Percentiles rank a stretch among this genome's conserved stretches.
phyloP scores from a whole-genome alignment of 257 asterid genomes.

The Solanum infundibuliforme region DNA sequence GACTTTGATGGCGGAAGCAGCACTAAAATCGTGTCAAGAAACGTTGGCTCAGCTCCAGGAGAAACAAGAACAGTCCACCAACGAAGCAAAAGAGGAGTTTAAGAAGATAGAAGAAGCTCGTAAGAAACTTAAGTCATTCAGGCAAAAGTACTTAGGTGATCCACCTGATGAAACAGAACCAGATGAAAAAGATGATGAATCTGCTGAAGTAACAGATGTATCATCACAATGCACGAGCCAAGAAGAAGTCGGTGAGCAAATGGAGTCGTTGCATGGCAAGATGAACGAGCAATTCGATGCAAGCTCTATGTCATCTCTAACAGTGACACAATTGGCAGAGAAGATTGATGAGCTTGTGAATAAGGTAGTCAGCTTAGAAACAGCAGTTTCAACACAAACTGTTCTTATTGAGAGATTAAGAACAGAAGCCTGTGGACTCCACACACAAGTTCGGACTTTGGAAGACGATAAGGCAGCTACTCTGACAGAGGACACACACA shows the following conservation, averaged over 20 bases:
- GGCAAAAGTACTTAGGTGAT: conserved; percentile 8
- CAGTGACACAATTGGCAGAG: conserved; percentile 43
- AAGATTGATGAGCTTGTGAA: conserved; percentile 45
- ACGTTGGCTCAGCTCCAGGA: conserved; percentile 45
- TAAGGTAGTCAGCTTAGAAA: conserved; percentile 45
- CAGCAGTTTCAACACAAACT: conserved; percentile 58
- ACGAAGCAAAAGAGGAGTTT: conserved; percentile 52
- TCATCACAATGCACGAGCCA: too few species aligned
- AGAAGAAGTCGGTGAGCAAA: conserved; percentile 8
- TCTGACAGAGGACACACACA: conserved; percentile 19
- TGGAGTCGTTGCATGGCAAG: conserved; percentile 8
- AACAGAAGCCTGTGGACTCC: conserved; percentile 57
- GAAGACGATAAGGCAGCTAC: conserved; percentile 45
- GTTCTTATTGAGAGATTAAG: conserved; percentile 54
- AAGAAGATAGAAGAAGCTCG: conserved; percentile 49
- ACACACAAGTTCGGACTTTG: conserved; percentile 36
- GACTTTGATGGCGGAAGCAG: conserved; percentile 80
- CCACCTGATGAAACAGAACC: too few species aligned
- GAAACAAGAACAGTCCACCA: conserved; percentile 43
- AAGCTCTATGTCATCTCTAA: conserved; percentile 23
- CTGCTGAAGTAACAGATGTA: too few species aligned
- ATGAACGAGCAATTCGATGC: conserved; percentile 12
- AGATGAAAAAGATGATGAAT: too few species aligned
- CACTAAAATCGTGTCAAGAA: conserved; percentile 69
- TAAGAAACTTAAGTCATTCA: conserved; percentile 26